A percentile compares a stretch with the other conserved stretches of the same genome.
These are phyloP conservation scores for Spongiforma sp. DNA, from an alignment of 1,284 basidiomycete genomes.

Conservation along the genomic window DNA sequence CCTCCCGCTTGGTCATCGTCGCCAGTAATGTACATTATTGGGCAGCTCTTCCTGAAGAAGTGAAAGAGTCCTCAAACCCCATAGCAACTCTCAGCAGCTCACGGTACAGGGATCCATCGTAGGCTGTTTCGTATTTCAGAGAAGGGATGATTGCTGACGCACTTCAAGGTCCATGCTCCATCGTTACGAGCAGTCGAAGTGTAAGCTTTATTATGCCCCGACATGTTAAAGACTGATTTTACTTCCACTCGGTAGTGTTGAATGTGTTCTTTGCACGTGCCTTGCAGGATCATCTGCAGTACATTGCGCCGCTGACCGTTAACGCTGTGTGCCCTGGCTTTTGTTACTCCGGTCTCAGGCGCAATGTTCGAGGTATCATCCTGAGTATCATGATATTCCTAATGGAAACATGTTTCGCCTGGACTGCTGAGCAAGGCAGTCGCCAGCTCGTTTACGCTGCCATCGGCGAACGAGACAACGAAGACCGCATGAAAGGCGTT, in stretches of 20 bases:
- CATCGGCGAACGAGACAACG: constrained; percentile 25
- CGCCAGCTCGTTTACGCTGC: constrained; percentile 42
- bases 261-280: constrained; percentile 35
- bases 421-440: constrained; percentile 41
- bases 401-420: constrained; percentile 18
- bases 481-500: constrained; percentile 43
- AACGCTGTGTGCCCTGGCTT: constrained; percentile 52
- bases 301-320: constrained; percentile 35
- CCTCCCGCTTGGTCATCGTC: constrained; percentile 24
- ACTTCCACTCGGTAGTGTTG: constrained; percentile 19
- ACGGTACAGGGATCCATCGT: constrained; percentile 36
- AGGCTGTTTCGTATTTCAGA: not conserved
- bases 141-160: not conserved
- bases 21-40: constrained; percentile 28
- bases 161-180: constrained; percentile 19
- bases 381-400: constrained; percentile 11
- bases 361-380: constrained; percentile 19
- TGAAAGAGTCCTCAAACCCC: constrained; percentile 35
- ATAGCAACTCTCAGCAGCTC: constrained; percentile 37
- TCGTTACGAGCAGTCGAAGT: constrained; percentile 25
- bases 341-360: constrained; percentile 49
- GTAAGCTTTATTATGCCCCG: constrained; percentile 9
- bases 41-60: constrained; percentile 25
- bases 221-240: not conserved
- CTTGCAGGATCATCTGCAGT: constrained; percentile 23